Evolutionary conservation across 345 rosid species (phyloP), one percentile per base, ranked within the genome.

Genomic region (Rhizophora apiculata): DNA sequence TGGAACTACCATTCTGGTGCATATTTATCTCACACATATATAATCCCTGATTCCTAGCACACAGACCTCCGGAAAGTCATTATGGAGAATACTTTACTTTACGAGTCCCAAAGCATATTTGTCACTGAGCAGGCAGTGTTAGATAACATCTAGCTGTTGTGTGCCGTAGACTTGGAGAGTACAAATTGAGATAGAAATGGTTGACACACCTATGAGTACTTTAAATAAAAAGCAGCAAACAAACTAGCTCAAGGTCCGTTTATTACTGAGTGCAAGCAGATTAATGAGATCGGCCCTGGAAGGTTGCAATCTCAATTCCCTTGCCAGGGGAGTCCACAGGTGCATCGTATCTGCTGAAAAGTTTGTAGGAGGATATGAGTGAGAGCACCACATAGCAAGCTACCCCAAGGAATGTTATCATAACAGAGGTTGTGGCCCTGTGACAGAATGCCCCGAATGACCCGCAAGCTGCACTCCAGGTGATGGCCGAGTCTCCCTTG

Each of bases 381-480:
- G 98, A 91, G 49, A 93, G 86, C 22, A 74, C 54, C 0, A 61
- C 76, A 26, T 89, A 89, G 78, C 79, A 81, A 63, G 76, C 78
- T 5, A 80, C 87, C 6, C 56, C 91, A 0, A 67, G 63, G 64
- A 93, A 85, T 18, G 97, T 93, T 54, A 93, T 79, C 20, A 75
- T 70, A 2, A 85, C 85, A 7, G 98, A 91, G 20, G 82, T 68
- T 5, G 84, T 81, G 10, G 97, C 96, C 77, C 77, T 86, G 74
- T 86, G 83, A 65, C 98, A 93, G 74, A 87, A 93, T 43, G 90
- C 75, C 3, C 82, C 80, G 27, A 76, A 89, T 1, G 96, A 76
- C 0, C 77, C 83, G 19, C 98, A 89, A 0, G 83, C 91, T 4
- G 85, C 82, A 64, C 96, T 89, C 98, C 98, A 93, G 0, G 94